Base-by-base conservation (phyloP, 768 basidiomycete species). In the Boletus bicolor region DNA sequence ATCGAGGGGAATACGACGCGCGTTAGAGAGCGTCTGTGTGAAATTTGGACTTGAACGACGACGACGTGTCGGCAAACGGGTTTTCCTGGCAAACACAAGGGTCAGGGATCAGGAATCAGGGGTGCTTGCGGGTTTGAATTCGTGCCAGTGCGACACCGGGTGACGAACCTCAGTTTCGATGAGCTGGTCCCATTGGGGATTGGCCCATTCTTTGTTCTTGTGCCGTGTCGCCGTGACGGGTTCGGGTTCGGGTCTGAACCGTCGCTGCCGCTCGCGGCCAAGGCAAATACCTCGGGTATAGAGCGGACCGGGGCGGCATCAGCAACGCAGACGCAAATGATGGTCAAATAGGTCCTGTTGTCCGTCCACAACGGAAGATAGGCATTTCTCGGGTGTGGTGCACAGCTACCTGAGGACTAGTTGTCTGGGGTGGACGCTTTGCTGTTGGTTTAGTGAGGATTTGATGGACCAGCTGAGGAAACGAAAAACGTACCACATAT, bases 121-220 rank as follows among this genome's bases (percentile, higher is more conserved):
- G 7, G 7, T 7, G 28, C 39, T 6, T 24, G 21, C 21, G 24
- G 2, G 14, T 24, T 24, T 24, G 19, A n/a, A 1, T 24, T 24
- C 21, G 8, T 26, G 28, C 14, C 32, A 17, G 21, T 24, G 21
- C 21, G 21, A 28, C 7, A 5, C 6, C 3, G 12, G 47, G 21
- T 24, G 21, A 24, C 21, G 21, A 24, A 24, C 21, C 21, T 24
- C 21, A 24, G 21, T 24, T 24, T 24, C 21, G 21, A 24, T 24
- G 21, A 24, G 21, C 21, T 24, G 21, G 21, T 24, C 21, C 21
- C 21, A 53, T 7, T 36, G 24, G 11, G 19, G 10, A 12, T 34
- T 30, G 9, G 57, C 46, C 1, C 65, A 59, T 51, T 56, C 57
- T 44, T 72, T 71, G 14, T 66, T 67, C 49, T 68, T 71, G 46